Conservation (phyloP, 345 rosid genomes). For the Abelmoschus esculentus region DNA sequence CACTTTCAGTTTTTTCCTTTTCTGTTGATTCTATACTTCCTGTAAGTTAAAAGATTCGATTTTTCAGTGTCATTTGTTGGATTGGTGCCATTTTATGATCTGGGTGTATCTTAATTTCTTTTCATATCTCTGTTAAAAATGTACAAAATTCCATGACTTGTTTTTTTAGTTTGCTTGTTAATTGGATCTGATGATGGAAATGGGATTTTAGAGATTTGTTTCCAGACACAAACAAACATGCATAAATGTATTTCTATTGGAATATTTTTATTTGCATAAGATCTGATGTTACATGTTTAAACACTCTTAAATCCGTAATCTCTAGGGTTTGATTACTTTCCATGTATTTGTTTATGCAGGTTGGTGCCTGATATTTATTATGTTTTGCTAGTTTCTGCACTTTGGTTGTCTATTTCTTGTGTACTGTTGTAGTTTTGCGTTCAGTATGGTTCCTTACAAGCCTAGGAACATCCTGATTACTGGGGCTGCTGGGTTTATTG, state of each 20-base stretch:
- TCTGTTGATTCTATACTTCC: neutral
- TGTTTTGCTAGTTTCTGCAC: too few relatives aligned
- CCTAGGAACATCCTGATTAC: conserved; percentile 60
- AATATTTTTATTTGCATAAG: neutral
- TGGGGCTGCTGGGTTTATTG: conserved; percentile 65
- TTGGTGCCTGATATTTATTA: neutral
- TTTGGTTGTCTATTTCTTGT: too few relatives aligned
- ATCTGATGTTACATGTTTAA: too few relatives aligned
- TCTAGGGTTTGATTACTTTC: neutral
- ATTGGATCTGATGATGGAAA: neutral
- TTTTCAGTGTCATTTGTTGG: conserved; percentile 1
- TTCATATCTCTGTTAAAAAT: neutral
- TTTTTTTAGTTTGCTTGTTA: neutral
- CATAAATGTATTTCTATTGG: neutral
- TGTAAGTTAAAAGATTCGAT: neutral
- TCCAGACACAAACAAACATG: neutral
- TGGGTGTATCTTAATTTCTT: neutral
- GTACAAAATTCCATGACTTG: neutral
- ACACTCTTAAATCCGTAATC: neutral
- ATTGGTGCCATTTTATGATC: neutral
- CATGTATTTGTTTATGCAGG: neutral
- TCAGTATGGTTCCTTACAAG: conserved; percentile 24
- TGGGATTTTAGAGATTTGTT: neutral
- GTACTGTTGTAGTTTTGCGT: neutral
- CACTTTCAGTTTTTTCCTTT: neutral